Conservation (phyloP, 2,329 filamentous ascomycete species). For the Alternaria infectoria region DNA sequence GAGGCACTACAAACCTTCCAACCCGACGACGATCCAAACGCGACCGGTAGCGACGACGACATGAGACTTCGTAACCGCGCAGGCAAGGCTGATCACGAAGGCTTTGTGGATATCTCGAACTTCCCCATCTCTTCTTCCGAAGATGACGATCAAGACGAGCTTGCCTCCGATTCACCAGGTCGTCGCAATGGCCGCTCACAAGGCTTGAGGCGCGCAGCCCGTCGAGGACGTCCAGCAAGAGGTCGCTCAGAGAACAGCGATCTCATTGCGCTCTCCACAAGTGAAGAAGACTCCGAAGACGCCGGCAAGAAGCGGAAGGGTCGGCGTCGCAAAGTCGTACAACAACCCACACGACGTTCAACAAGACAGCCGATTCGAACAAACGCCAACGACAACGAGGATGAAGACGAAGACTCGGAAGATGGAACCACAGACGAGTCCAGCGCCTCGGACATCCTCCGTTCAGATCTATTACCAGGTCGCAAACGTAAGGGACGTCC, state of each 20-base stretch:
- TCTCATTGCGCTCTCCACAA: slow-evolving; percentile 22
- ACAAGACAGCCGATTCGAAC: slow-evolving; percentile 23
- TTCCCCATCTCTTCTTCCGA: slow-evolving; percentile 43
- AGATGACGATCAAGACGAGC: slow-evolving; percentile 25
- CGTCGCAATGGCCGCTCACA: slow-evolving; percentile 25
- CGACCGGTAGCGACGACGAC: slow-evolving; percentile 18
- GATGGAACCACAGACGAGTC: slow-evolving; percentile 39
- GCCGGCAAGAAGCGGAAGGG: slow-evolving; percentile 17
- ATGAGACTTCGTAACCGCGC: slow-evolving; percentile 35
- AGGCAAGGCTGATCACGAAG: slow-evolving; percentile 19
- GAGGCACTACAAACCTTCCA: slow-evolving; percentile 54
- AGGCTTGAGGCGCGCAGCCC: slow-evolving; percentile 8
- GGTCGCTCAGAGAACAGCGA: slow-evolving; percentile 21
- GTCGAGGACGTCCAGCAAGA: slow-evolving; percentile 17
- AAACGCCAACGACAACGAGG: slow-evolving; percentile 27
- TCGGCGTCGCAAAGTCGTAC: slow-evolving; percentile 22
- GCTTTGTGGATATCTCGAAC: slow-evolving; percentile 39
- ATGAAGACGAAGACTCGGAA: slow-evolving; percentile 34
- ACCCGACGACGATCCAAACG: slow-evolving; percentile 24
- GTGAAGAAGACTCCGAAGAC: slow-evolving; percentile 30
- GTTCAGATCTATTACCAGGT: slow-evolving; percentile 49
- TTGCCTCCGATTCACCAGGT: slow-evolving; percentile 10
- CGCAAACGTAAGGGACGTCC: slow-evolving; percentile 48
- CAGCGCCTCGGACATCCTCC: slow-evolving; percentile 42
- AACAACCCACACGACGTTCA: slow-evolving; percentile 39